Percentiles rank a stretch among this genome's conserved stretches.
These are phyloP conservation scores for Sideroxylon spinosum DNA, from an alignment of 179 eudicot genomes.

Conservation along the genomic window DNA sequence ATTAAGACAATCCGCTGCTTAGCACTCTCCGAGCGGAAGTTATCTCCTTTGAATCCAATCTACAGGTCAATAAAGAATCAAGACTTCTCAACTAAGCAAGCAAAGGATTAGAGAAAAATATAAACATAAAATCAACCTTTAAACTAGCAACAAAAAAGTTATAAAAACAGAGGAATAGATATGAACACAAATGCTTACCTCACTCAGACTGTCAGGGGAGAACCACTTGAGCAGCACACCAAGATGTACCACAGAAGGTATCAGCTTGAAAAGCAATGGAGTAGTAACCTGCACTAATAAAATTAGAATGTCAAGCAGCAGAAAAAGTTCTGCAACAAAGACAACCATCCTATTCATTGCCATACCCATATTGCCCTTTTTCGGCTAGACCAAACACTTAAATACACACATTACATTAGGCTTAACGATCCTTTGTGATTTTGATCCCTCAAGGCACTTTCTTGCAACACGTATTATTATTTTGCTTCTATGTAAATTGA, in stretches of 20 bases:
- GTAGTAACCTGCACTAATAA: conserved; percentile 68
- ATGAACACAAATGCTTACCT: conserved; percentile 42
- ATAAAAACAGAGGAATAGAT: neutral
- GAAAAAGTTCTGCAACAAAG: neutral
- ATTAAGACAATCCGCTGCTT: conserved; percentile 76
- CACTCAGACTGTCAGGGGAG: conserved; percentile 61
- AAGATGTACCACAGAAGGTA: conserved; percentile 85
- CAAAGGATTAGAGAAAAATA: neutral
- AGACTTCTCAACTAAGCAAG: conserved; percentile 11
- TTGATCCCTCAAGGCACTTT: neutral
- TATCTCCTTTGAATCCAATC: conserved; percentile 83
- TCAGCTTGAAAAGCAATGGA: conserved; percentile 86
- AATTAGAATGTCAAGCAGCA: neutral
- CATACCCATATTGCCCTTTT: neutral
- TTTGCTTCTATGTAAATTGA: neutral
- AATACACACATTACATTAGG: neutral
- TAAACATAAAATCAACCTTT: neutral
- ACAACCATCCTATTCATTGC: neutral
- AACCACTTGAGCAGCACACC: conserved; percentile 88
- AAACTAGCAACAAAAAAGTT: neutral
- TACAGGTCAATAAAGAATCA: conserved; percentile 42
- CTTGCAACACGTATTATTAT: neutral
- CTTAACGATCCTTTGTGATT: neutral
- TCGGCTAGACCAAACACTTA: neutral
- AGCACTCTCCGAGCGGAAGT: conserved; percentile 71